Evolutionary conservation across 495 filamentous ascomycete species (phyloP).

Genomic region (Penicillium taxi): DNA sequence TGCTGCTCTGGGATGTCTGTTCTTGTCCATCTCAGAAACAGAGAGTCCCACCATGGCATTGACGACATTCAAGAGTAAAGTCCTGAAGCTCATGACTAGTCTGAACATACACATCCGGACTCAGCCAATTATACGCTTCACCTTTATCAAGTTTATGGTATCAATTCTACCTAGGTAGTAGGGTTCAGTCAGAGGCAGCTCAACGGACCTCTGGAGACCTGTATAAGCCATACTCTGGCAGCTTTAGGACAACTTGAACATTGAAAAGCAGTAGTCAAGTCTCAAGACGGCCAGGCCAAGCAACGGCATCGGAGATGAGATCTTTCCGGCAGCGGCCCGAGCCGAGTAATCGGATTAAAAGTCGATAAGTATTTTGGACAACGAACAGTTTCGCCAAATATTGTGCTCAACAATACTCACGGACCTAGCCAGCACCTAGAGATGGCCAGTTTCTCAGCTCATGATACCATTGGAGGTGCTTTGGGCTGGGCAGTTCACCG

Average conservation of each 20-base stretch:
- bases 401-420: background rate
- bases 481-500: conserved; percentile 12
- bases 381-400: conserved; percentile 28
- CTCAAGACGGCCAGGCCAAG: conserved; percentile 5
- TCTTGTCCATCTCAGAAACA: conserved; percentile 26
- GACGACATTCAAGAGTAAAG: conserved; percentile 27
- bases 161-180: conserved; percentile 29
- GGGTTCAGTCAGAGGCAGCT: conserved; percentile 4
- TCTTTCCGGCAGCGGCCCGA: conserved; percentile 6
- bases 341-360: conserved; percentile 25
- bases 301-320: too few relatives aligned
- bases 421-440: too few relatives aligned
- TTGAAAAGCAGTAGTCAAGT: conserved; percentile 2
- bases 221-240: conserved; percentile 6
- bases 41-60: conserved; percentile 19
- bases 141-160: conserved; percentile 42
- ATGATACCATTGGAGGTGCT: conserved; percentile 30
- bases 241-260: conserved; percentile 8
- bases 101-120: conserved; percentile 27
- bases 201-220: too few relatives aligned
- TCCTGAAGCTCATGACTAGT: conserved; percentile 38
- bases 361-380: conserved; percentile 31
- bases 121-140: conserved; percentile 28
- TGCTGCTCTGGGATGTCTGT: conserved; percentile 18
- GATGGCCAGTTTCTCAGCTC: too few relatives aligned